Percentiles rank a stretch among this genome's conserved stretches.
Conservation (phyloP, 1,139 yeast species). For the Suhomyces chickasaworum region DNA sequence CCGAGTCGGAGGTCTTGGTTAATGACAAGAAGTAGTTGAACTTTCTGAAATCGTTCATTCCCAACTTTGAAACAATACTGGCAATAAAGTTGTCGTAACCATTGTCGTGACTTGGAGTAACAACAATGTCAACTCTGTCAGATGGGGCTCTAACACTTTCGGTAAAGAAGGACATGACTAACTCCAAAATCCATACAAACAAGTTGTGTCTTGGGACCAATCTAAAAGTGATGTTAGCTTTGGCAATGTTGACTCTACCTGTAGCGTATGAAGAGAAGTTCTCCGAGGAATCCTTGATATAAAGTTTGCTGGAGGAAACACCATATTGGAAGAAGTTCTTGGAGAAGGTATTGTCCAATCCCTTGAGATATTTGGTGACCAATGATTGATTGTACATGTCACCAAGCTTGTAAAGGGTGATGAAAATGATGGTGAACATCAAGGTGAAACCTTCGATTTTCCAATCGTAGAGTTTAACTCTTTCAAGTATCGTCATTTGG, state of each 20-base stretch:
- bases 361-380: slow-evolving; percentile 54
- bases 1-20: slow-evolving; percentile 76
- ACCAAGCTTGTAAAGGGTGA: slow-evolving; percentile 57
- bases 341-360: slow-evolving; percentile 48
- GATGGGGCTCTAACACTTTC: slow-evolving; percentile 51
- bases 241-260: slow-evolving; percentile 78
- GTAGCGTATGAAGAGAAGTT: slow-evolving; percentile 79
- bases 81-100: slow-evolving; percentile 69
- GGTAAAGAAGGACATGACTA: slow-evolving; percentile 56
- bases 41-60: slow-evolving; percentile 76
- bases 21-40: slow-evolving; percentile 80
- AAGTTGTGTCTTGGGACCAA: slow-evolving; percentile 82
- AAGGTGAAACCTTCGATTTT: slow-evolving; percentile 64
- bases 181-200: slow-evolving; percentile 62
- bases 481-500: slow-evolving; percentile 50
- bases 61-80: slow-evolving; percentile 81
- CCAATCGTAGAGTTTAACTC: slow-evolving; percentile 69
- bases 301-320: slow-evolving; percentile 49
- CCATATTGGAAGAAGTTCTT: slow-evolving; percentile 84
- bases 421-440: slow-evolving; percentile 49
- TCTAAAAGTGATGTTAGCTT: slow-evolving; percentile 60
- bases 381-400: slow-evolving; percentile 55
- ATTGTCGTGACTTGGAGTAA: slow-evolving; percentile 59
- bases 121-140: slow-evolving; percentile 63
- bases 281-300: slow-evolving; percentile 70